Evolutionary conservation across 345 rosid genomes (phyloP), one percentile per base, ranked within the genome.

Genomic region (Xanthoceras sorbifolium): DNA sequence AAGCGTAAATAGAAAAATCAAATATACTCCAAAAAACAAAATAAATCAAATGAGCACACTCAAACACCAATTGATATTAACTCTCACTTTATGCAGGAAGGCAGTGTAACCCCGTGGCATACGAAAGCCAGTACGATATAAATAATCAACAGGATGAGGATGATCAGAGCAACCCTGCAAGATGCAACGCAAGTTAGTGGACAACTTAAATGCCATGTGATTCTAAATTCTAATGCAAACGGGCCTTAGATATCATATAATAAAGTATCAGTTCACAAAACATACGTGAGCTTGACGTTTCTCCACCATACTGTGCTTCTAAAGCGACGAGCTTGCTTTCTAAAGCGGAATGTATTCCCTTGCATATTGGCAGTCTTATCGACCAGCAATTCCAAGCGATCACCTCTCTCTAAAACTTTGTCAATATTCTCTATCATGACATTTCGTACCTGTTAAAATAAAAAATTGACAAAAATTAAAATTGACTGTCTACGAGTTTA

Each of bases 361-460:
- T 93, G 98, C 98, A 93, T 90, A 80, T 92, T 88, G 54, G 93
- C 91, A 10, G 98, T 90, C 87, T 96, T 96, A 83, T 93, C 99
- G 7, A 96, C 99, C 46, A 96, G 87, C 93, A 96, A 81, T 78
- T 93, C 99, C 86, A 96, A 82, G 63, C 97, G 97, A 73, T 92
- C 97, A 8, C 99, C 98, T 86, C 97, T 91, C 80, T 89, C 94
- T 68, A 96, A 86, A 22, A 94, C 98, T 79, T 93, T 90, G 81
- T 92, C 98, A 3, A 96, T 94, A 80, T 96, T 96, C 85, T 96
- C 97, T 78, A 93, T 92, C 99, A 96, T 92, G 78, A 96, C 99
- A 71, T 88, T 90, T 48, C 93, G 86, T 71, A 95, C 98, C 99
- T 93, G 75, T 34, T 7, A 73, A 25, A 70, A 10, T 38, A 48